Evolutionary conservation across 2,329 filamentous ascomycete species (phyloP).

Genomic region (Trichoderma sp.): DNA sequence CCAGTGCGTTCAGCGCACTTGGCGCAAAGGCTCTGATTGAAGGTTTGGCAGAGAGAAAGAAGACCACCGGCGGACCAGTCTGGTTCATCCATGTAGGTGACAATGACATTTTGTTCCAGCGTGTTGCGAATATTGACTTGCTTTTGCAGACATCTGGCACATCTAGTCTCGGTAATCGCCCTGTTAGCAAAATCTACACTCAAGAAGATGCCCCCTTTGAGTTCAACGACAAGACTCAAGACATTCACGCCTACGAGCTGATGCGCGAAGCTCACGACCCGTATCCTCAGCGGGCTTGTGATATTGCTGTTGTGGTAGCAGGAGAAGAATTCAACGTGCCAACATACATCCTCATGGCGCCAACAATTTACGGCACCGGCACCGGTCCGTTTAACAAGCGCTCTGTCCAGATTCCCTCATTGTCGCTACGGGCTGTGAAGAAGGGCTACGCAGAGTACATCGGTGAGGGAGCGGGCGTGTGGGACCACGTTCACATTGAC

Average conservation of each 20-base stretch:
- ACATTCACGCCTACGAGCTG: conserved; percentile 42
- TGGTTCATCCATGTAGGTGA: conserved; percentile 39
- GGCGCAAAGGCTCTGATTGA: conserved; percentile 41
- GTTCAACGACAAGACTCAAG: conserved; percentile 41
- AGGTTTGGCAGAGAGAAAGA: conserved; percentile 40
- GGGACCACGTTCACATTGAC: conserved; percentile 44
- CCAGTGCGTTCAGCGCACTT: conserved; percentile 36
- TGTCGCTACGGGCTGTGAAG: conserved; percentile 33
- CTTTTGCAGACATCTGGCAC: conserved; percentile 37
- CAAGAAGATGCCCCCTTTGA: conserved; percentile 26
- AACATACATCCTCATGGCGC: conserved; percentile 45
- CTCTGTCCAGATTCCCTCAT: conserved; percentile 38
- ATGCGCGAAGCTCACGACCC: conserved; percentile 34
- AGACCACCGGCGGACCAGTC: conserved; percentile 32
- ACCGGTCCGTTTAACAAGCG: conserved; percentile 40
- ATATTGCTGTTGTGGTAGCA: conserved; percentile 41
- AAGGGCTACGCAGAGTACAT: conserved; percentile 26
- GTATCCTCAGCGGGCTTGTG: conserved; percentile 44
- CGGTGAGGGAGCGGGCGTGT: conserved; percentile 36
- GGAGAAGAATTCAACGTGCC: conserved; percentile 40
- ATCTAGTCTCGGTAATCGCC: conserved; percentile 43
- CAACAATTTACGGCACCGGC: conserved; percentile 46
- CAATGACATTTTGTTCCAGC: not conserved
- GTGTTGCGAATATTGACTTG: not conserved
- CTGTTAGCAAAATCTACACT: conserved; percentile 33